phyloP scores from a whole-genome alignment of 345 rosid genomes.

The Eucalyptus cladocalyx region DNA sequence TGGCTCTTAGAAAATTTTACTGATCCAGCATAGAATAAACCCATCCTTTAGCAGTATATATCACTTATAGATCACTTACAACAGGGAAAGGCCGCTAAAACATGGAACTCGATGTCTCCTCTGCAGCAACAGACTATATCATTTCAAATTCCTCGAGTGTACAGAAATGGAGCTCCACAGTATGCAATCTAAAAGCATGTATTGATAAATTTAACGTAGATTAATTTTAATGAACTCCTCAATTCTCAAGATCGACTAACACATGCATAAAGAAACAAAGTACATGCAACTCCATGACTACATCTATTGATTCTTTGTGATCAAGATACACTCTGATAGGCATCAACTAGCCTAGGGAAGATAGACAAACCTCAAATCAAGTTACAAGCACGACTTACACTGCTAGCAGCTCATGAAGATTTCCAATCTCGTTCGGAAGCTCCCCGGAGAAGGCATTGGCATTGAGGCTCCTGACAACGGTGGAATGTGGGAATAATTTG shows the following conservation, averaged over 20 bases:
- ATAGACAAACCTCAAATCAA: background rate
- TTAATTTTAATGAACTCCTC: background rate
- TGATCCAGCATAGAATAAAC: background rate
- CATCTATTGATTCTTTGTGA: background rate
- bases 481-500: background rate
- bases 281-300: background rate
- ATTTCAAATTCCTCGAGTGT: background rate
- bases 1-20: background rate
- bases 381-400: constrained; percentile 10
- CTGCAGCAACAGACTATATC: background rate
- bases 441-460: constrained; percentile 18
- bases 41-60: background rate
- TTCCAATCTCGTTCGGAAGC: constrained; percentile 25
- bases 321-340: background rate
- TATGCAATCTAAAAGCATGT: background rate
- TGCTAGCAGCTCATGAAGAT: background rate
- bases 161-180: background rate
- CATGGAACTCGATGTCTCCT: background rate
- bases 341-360: background rate
- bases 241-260: background rate
- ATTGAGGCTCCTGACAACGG: constrained; percentile 18
- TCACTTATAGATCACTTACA: background rate
- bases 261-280: background rate
- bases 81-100: background rate
- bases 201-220: background rate